These are phyloP conservation scores for Coriaria nepalensis DNA, from an alignment of 306 rosid species.

Conservation along the genomic window DNA sequence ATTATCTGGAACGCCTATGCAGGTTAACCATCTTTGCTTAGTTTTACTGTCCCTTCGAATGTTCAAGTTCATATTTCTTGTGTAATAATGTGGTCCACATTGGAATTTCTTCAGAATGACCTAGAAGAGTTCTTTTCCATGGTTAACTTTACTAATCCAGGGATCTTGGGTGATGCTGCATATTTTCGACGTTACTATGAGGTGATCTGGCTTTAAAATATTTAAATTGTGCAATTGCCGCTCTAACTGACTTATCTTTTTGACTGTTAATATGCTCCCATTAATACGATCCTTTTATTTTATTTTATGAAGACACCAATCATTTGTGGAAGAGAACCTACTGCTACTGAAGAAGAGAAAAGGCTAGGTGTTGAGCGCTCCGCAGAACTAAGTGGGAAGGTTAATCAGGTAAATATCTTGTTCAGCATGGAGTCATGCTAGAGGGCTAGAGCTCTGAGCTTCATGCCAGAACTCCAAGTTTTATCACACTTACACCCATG, in stretches of 20 bases:
- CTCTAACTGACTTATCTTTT: no score
- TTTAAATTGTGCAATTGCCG: no score
- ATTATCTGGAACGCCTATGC: constrained; percentile 98
- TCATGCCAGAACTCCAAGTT: no score
- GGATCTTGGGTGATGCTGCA: constrained; percentile 58
- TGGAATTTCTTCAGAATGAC: constrained; percentile 59
- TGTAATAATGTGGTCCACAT: background rate
- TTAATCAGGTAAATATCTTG: constrained; percentile 52
- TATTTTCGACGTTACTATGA: constrained; percentile 80
- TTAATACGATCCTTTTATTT: no score
- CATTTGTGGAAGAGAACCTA: constrained; percentile 92
- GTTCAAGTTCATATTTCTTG: background rate
- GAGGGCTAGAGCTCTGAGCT: no score
- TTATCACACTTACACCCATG: no score
- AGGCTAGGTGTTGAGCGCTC: constrained; percentile 72
- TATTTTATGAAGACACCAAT: constrained; percentile 81
- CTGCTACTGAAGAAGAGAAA: constrained; percentile 65
- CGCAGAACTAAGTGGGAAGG: constrained; percentile 68
- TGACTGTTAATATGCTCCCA: background rate
- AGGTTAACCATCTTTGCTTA: constrained; percentile 34
- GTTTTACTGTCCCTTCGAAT: background rate
- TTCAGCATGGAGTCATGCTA: background rate
- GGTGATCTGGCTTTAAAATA: constrained; percentile 37
- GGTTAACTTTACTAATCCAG: constrained; percentile 92
- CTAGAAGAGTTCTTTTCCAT: constrained; percentile 87